Evolutionary conservation across 2,329 filamentous ascomycete species (phyloP), one percentile per base, ranked within the genome.

Genomic region (Fusarium pseudograminearum): DNA sequence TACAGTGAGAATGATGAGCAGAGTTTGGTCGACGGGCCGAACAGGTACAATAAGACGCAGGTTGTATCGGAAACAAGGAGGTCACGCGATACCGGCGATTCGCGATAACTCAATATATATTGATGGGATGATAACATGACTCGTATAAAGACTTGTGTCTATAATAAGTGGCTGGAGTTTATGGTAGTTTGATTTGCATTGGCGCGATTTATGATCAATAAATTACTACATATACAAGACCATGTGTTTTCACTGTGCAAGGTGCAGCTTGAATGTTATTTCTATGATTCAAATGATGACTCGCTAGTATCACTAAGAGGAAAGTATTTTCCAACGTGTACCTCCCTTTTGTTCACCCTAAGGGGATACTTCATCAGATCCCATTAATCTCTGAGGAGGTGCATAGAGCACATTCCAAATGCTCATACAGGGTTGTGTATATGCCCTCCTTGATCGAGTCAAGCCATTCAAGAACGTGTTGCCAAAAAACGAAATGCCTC

Each of bases 1-100:
- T 74, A 74, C 14, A 72, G 72, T 36, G 72, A 74, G 3, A 70
- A 69, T 24, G 73, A 74, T 20, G 73, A 74, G 41, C 52, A 67
- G 12, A 67, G 69, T 24, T 57, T 74, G 20, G 66, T 74, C 5
- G 51, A 57, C 20, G 47, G 66, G 24, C 28, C 28, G 7, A 28
- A 8, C 0, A 66, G 52, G 34, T 68, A 46, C 14, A 57, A 46
- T 16, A 62, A 69, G 33, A 60, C 57, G 5, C 60, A 70, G 48
- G 44, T 70, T 22, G 54, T 62, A 16, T 59, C 57, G 10, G 33
- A 58, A 26, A 67, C 51, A 4, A 52, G 48, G 28, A 70, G 61
- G 4, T 66, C 62, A 3, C 53, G 54, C 3, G 67, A 63, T 24
- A 52, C 52, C 5, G 65, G 61, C 6, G 61, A 66, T 28, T 7